Conservation (phyloP, 2,329 filamentous ascomycete species). For the Fusarium brachygibbosum region DNA sequence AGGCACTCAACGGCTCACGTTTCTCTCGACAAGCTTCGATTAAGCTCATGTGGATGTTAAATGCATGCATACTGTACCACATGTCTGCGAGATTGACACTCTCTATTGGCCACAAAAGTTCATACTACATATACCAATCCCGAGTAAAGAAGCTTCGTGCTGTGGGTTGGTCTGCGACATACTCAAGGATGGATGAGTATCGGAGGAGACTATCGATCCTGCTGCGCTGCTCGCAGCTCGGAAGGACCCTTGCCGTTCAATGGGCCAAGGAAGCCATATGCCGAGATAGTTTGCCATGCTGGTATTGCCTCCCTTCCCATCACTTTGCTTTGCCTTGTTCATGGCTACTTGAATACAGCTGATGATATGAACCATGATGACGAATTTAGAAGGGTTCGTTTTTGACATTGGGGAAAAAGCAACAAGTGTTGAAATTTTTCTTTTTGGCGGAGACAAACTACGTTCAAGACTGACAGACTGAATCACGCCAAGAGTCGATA, state of each 20-base stretch:
- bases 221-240: slow-evolving; percentile 30
- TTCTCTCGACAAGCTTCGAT: slow-evolving; percentile 55
- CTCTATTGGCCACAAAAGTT: slow-evolving; percentile 49
- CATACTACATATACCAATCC: slow-evolving; percentile 50
- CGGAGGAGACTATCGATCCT: slow-evolving; percentile 45
- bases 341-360: slow-evolving; percentile 22
- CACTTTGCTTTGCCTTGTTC: not conserved
- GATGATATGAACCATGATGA: slow-evolving; percentile 50
- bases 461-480: not conserved
- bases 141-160: slow-evolving; percentile 34
- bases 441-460: not conserved
- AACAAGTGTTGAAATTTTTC: slow-evolving; percentile 19
- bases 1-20: slow-evolving; percentile 55
- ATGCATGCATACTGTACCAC: not conserved
- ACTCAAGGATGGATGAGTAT: slow-evolving; percentile 40
- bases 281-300: slow-evolving; percentile 40
- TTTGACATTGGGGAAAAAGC: slow-evolving; percentile 47
- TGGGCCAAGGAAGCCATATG: slow-evolving; percentile 51
- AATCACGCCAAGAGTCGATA: not conserved
- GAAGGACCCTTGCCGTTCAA: slow-evolving; percentile 40
- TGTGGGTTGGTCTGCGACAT: slow-evolving; percentile 39
- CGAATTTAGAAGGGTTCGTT: slow-evolving; percentile 53
- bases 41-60: slow-evolving; percentile 36
- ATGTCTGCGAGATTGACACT: not conserved
- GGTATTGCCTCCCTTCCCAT: not conserved